Evolutionary conservation across 148 eudicot genomes (phyloP).

Genomic region (Dysphania ambrosioides): DNA sequence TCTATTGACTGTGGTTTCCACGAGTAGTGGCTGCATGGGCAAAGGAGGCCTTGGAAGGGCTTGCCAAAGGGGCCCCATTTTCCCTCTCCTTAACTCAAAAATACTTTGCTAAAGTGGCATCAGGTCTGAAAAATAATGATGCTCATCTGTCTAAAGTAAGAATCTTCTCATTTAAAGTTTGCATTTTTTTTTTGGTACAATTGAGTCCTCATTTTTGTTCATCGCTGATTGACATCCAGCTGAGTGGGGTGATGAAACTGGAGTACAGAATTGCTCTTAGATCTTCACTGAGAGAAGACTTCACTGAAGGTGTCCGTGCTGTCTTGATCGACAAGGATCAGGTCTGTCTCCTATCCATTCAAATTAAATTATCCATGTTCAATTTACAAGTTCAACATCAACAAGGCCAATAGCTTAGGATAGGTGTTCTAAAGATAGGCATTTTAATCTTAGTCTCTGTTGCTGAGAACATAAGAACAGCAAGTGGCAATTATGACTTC

Average conservation of each 20-base stretch:
- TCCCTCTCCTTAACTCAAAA: constrained; percentile 67
- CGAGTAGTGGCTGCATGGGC: constrained; percentile 86
- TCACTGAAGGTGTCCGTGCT: constrained; percentile 91
- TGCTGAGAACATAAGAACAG: too few species aligned
- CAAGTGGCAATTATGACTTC: too few species aligned
- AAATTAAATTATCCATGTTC: neutral
- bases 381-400: neutral
- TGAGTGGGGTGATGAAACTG: constrained; percentile 81
- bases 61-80: constrained; percentile 82
- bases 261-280: constrained; percentile 89
- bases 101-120: constrained; percentile 75
- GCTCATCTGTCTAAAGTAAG: constrained; percentile 49
- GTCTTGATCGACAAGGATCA: constrained; percentile 95
- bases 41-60: constrained; percentile 72
- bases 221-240: constrained; percentile 31
- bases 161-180: neutral
- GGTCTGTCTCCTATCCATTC: constrained; percentile 35
- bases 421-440: too few species aligned
- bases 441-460: too few species aligned
- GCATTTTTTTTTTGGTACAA: too few species aligned
- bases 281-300: constrained; percentile 77
- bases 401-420: neutral
- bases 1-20: neutral
- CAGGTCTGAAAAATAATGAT: constrained; percentile 49
- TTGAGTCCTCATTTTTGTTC: constrained; percentile 14